These are phyloP conservation scores for Solanum chmielewskii DNA, from an alignment of 257 asterid species.

Conservation along the genomic window DNA sequence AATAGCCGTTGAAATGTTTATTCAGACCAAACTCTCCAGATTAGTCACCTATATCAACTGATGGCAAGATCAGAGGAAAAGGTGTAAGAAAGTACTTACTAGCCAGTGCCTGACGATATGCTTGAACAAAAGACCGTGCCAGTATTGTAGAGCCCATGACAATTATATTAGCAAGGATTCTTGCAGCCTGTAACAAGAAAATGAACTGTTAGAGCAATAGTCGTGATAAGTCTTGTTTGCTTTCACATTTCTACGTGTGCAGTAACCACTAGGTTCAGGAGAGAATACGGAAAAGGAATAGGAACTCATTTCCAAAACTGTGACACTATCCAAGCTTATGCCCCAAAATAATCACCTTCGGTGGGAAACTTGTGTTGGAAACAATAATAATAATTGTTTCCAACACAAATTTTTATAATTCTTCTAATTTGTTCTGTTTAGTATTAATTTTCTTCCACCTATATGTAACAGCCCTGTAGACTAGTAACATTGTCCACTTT, in stretches of 20 bases:
- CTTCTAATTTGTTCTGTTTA: background rate
- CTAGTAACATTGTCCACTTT: background rate
- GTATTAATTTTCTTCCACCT: background rate
- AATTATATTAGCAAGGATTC: conserved; percentile 46
- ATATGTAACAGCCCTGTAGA: background rate
- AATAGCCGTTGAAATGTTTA: background rate
- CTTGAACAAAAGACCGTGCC: conserved; percentile 52
- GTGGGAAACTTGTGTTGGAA: background rate
- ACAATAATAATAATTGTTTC: background rate
- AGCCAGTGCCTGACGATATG: conserved; percentile 65
- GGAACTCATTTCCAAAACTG: background rate
- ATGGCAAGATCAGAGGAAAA: background rate
- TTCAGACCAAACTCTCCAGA: background rate
- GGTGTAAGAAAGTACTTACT: conserved; percentile 19
- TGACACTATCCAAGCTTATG: background rate
- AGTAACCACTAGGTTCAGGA: background rate
- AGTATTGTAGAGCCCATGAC: conserved; percentile 49
- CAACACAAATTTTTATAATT: background rate
- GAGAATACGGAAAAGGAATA: background rate
- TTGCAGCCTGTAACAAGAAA: conserved; percentile 38
- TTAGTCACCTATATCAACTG: background rate
- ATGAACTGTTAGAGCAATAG: background rate
- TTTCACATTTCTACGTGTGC: background rate
- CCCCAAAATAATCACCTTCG: background rate
- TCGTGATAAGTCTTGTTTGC: background rate